Percentiles rank a stretch among this genome's conserved stretches.
Evolutionary conservation across 495 filamentous ascomycete species (phyloP).

Genomic region (Penicillium alfredii): DNA sequence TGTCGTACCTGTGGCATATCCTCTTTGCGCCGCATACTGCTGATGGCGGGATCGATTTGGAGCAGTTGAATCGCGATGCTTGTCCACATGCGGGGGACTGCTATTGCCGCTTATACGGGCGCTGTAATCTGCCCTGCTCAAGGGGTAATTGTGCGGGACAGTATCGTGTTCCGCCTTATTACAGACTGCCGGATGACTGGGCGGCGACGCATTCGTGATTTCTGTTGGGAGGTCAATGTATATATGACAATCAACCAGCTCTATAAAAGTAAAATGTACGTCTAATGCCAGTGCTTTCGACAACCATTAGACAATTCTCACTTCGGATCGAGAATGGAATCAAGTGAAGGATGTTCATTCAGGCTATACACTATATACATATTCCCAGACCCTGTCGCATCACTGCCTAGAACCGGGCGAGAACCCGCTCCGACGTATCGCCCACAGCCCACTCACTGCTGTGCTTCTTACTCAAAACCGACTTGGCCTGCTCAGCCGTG

Average conservation of each 20-base stretch:
- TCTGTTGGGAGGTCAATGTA: too few relatives aligned
- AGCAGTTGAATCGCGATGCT: conserved; percentile 31
- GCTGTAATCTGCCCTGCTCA: conserved; percentile 28
- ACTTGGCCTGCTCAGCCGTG: conserved; percentile 65
- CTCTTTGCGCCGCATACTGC: conserved; percentile 28
- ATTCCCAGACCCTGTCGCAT: background rate
- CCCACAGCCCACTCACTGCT: conserved; percentile 67
- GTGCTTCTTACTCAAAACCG: conserved; percentile 63
- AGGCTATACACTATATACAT: conserved; percentile 18
- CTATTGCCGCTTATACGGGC: conserved; percentile 42
- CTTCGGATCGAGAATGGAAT: too few relatives aligned
- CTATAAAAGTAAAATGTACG: too few relatives aligned
- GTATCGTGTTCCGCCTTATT: conserved; percentile 32
- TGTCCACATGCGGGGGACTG: conserved; percentile 38
- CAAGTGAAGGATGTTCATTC: conserved; percentile 11
- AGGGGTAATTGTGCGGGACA: conserved; percentile 30
- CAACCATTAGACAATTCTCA: too few relatives aligned
- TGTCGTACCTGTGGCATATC: conserved; percentile 43
- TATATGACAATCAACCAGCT: too few relatives aligned
- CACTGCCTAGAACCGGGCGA: conserved; percentile 48
- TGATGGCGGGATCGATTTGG: conserved; percentile 35
- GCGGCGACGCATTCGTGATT: conserved; percentile 22
- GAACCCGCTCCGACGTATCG: conserved; percentile 65
- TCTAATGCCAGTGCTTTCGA: too few relatives aligned
- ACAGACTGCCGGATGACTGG: conserved; percentile 34